phyloP scores from a whole-genome alignment of 805 yeast genomes.

The Cyberlindnera americana region DNA sequence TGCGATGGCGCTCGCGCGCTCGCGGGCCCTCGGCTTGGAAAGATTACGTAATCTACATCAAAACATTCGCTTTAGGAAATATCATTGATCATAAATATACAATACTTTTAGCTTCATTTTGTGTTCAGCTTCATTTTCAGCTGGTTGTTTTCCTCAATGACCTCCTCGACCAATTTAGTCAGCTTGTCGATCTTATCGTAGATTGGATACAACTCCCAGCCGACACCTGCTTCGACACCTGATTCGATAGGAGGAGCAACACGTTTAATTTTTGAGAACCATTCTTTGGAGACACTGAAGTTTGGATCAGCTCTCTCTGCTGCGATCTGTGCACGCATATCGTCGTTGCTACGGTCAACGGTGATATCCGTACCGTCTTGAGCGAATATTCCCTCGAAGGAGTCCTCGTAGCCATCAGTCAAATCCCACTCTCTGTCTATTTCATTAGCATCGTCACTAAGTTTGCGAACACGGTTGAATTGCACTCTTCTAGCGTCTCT shows the following conservation, averaged over 20 bases:
- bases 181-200: conserved; percentile 45
- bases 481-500: conserved; percentile 63
- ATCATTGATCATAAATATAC: too few relatives aligned
- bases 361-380: conserved; percentile 25
- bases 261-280: conserved; percentile 47
- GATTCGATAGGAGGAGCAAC: conserved; percentile 57
- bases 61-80: too few relatives aligned
- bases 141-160: conserved; percentile 20
- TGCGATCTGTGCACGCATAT: conserved; percentile 46
- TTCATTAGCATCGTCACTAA: conserved; percentile 79
- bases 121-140: too few relatives aligned
- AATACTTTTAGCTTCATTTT: too few relatives aligned
- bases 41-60: too few relatives aligned
- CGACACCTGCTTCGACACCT: conserved; percentile 52
- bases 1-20: too few relatives aligned
- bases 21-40: too few relatives aligned
- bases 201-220: conserved; percentile 60
- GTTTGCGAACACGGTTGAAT: conserved; percentile 61
- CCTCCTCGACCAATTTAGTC: conserved; percentile 21
- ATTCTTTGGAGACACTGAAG: conserved; percentile 51
- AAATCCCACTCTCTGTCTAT: conserved; percentile 78
- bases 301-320: conserved; percentile 72
- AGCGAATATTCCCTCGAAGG: conserved; percentile 30
- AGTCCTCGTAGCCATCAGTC: conserved; percentile 62
- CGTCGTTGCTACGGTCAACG: conserved; percentile 33